Evolutionary conservation across 495 filamentous ascomycete genomes (phyloP).

Genomic region (Penicillium cinerascens): DNA sequence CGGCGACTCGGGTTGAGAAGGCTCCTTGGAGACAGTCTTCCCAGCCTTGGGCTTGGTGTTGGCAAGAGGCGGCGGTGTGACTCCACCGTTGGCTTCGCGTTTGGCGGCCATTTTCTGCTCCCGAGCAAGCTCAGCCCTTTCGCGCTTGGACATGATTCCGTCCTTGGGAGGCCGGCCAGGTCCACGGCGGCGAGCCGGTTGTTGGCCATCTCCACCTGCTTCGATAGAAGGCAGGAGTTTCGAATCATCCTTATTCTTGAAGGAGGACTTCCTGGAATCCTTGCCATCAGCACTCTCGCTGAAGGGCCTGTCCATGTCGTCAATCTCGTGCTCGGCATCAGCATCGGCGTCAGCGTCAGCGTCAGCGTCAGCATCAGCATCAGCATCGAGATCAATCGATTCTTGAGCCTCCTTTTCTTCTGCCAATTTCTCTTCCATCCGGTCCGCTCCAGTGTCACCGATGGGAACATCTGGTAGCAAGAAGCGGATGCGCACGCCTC

Average conservation of each 20-base stretch:
- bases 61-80: conserved; percentile 29
- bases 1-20: conserved; percentile 50
- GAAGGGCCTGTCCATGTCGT: conserved; percentile 32
- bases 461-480: conserved; percentile 67
- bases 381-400: conserved; percentile 6
- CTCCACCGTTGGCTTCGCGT: conserved; percentile 43
- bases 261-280: conserved; percentile 22
- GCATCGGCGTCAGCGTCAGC: conserved; percentile 27
- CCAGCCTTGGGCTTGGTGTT: conserved; percentile 55
- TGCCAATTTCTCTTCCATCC: conserved; percentile 58
- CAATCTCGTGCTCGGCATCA: conserved; percentile 20
- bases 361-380: conserved; percentile 31
- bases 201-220: conserved; percentile 26
- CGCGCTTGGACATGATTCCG: conserved; percentile 88
- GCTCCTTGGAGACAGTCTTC: conserved; percentile 38
- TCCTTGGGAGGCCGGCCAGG: conserved; percentile 89
- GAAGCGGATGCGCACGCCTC: conserved; percentile 70
- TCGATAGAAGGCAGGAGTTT: conserved; percentile 34
- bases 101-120: conserved; percentile 53
- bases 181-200: conserved; percentile 67
- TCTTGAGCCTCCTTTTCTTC: conserved; percentile 36
- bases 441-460: conserved; percentile 65
- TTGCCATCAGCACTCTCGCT: conserved; percentile 39
- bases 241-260: conserved; percentile 2
- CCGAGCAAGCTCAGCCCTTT: conserved; percentile 63